phyloP scores from a whole-genome alignment of 345 rosid genomes.

The Lepidium aucheri region DNA sequence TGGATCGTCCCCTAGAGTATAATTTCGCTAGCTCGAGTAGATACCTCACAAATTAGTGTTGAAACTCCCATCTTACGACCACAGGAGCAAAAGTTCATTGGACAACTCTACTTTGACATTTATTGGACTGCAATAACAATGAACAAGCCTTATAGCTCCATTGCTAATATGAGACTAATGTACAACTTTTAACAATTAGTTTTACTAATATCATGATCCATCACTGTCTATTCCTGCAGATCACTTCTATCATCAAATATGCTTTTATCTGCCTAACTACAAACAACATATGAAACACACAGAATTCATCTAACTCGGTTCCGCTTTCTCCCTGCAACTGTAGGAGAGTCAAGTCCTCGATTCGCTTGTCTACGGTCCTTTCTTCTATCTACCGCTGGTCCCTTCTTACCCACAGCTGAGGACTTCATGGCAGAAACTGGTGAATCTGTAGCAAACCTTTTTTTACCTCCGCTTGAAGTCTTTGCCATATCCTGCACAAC shows the following conservation, averaged over 20 bases:
- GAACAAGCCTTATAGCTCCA: no score
- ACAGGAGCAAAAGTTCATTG: no score
- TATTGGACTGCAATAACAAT: no score
- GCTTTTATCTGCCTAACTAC: conserved; percentile 16
- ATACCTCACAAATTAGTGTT: no score
- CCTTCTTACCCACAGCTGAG: conserved; percentile 25
- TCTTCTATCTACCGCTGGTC: conserved; percentile 9
- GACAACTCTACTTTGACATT: no score
- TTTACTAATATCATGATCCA: not conserved
- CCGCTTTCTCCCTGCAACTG: conserved; percentile 43
- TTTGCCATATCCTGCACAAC: conserved; percentile 11
- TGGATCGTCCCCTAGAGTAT: no score
- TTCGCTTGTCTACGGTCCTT: not conserved
- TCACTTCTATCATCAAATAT: conserved; percentile 2
- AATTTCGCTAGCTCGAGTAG: no score
- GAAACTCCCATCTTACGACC: no score
- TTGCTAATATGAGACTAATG: no score
- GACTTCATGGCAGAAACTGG: conserved; percentile 38
- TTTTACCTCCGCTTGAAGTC: conserved; percentile 30
- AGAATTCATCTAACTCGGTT: conserved; percentile 33
- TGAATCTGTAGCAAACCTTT: conserved; percentile 17
- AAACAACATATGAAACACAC: conserved; percentile 1
- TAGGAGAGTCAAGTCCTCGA: conserved; percentile 20
- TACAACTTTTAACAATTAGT: conserved; percentile 10
- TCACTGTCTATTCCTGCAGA: not conserved